Evolutionary conservation across 495 filamentous ascomycete species (phyloP), one percentile per base, ranked within the genome.

Genomic region (Bathelium albidoporum): DNA sequence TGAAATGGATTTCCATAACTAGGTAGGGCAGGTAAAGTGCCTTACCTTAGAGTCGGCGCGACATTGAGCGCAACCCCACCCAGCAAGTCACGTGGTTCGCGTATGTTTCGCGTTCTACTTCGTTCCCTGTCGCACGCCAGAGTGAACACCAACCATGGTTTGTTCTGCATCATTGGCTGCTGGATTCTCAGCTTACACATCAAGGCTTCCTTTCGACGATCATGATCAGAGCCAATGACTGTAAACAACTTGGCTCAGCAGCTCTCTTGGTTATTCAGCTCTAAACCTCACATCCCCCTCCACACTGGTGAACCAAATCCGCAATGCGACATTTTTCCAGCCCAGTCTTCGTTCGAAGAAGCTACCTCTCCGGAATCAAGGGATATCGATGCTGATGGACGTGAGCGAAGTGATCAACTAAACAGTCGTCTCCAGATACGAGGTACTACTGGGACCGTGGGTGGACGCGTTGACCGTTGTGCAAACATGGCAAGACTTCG

Each of bases 211-310:
- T 60, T 31, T n/a, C 26, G 36, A 44, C 32, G n/a, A 66, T 18
- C 5, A 70, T 72, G 71, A 43, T 58, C 61, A 70, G 72, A 61
- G 71, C 75, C 77, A 70, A 88, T 88, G 85, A 87, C 85, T 78
- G 78, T 76, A 72, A 82, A 87, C 73, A 87, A 87, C 73, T 75
- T 87, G 60, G 71, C 69, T 65, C 76, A 76, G 68, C 82, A 87
- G 63, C 75, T 85, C 67, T 76, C 77, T 65, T 87, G 84, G 84
- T 79, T 87, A 69, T 70, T 85, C 66, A 71, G 73, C 59, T 75
- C 77, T 69, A 75, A 74, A 68, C 71, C 75, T 16, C 73, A 73
- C 65, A 59, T 76, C 49, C 74, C 75, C 10, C 68, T 73, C 14
- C 55, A 49, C 1, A 58, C 59, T 32, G 59, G 36, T 28, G 31